A percentile compares a stretch with the other conserved stretches of the same genome.
Conservation (phyloP, 257 asterid genomes). For the Verbena officinalis region DNA sequence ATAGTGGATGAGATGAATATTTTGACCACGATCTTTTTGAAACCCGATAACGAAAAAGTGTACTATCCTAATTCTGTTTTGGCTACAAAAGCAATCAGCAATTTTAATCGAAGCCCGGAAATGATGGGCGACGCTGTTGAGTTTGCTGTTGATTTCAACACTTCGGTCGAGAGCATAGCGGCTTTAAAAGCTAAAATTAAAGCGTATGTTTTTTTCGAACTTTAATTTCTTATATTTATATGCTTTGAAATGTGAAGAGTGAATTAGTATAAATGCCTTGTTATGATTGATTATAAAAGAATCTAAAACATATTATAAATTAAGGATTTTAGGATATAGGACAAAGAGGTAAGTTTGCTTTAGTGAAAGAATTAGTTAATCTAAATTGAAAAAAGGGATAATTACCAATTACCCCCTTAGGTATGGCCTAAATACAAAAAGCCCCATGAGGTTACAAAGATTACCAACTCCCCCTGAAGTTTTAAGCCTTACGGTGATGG, state of each 20-base stretch:
- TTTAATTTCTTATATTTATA: not conserved
- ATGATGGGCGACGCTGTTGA: conserved; percentile 77
- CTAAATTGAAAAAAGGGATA: too few relatives aligned
- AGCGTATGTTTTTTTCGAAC: conserved; percentile 42
- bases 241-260: conserved; percentile 10
- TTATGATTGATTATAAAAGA: not conserved
- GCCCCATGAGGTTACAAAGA: too few relatives aligned
- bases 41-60: conserved; percentile 57
- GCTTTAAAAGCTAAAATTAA: conserved; percentile 60
- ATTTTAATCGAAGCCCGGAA: conserved; percentile 69
- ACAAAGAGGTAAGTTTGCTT: too few relatives aligned
- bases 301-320: too few relatives aligned
- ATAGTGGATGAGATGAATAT: conserved; percentile 77
- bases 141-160: conserved; percentile 72
- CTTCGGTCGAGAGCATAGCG: conserved; percentile 70
- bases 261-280: not conserved
- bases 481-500: too few relatives aligned
- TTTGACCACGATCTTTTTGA: conserved; percentile 68
- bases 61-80: conserved; percentile 65
- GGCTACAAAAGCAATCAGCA: conserved; percentile 65
- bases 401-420: too few relatives aligned
- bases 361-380: too few relatives aligned
- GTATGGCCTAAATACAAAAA: too few relatives aligned
- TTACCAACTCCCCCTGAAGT: too few relatives aligned
- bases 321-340: too few relatives aligned